Evolutionary conservation across 345 rosid species (phyloP).

Genomic region (Eutrema yunnanense): DNA sequence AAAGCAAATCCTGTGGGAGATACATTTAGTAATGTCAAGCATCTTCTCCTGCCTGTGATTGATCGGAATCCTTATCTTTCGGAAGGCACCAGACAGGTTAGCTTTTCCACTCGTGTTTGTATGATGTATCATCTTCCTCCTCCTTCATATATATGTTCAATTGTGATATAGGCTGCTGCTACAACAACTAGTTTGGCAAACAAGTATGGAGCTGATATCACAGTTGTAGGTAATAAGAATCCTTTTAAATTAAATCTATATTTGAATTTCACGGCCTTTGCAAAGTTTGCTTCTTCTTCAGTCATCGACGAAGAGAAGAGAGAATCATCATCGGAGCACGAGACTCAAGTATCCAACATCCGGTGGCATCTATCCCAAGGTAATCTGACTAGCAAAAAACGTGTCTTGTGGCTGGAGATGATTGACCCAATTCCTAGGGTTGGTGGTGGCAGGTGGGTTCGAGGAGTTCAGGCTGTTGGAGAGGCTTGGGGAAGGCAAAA

Average conservation of each 20-base stretch:
- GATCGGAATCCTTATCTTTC: constrained; percentile 83
- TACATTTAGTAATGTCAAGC: constrained; percentile 56
- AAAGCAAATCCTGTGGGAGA: constrained; percentile 46
- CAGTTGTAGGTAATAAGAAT: constrained; percentile 54
- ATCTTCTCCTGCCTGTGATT: constrained; percentile 74
- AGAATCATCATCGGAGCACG: constrained; percentile 72
- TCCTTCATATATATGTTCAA: not conserved
- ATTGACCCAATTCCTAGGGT: no score
- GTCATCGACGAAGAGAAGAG: constrained; percentile 76
- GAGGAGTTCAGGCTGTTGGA: constrained; percentile 81
- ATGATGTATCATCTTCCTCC: not conserved
- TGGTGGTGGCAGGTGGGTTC: constrained; percentile 54
- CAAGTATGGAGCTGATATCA: constrained; percentile 88
- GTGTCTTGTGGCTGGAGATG: not conserved
- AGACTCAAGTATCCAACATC: constrained; percentile 71
- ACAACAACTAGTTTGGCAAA: constrained; percentile 83
- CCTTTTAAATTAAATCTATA: not conserved
- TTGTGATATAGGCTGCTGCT: constrained; percentile 68
- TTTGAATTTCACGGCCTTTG: no score
- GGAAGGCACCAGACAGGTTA: constrained; percentile 90
- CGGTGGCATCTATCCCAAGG: constrained; percentile 94
- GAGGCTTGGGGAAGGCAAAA: constrained; percentile 82
- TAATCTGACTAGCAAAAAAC: not conserved
- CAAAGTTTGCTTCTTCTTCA: constrained; percentile 17
- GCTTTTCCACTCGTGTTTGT: not conserved